Conservation (phyloP, 2,329 filamentous ascomycete species). For the Cladosporium sp. region DNA sequence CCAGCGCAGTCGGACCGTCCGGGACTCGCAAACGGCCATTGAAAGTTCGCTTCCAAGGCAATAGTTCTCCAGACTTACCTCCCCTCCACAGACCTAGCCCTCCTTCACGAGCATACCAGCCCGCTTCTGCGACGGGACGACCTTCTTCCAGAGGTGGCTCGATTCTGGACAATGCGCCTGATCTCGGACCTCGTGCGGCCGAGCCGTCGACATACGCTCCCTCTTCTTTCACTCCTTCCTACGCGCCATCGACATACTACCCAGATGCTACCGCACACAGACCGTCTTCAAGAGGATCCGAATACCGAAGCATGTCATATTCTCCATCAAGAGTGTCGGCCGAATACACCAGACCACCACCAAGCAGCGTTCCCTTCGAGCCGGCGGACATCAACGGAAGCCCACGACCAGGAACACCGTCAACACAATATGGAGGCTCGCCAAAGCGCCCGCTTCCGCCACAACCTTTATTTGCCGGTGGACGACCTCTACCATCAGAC, state of each 20-base stretch:
- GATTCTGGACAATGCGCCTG: conserved; percentile 46
- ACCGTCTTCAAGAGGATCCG: conserved; percentile 48
- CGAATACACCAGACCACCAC: conserved; percentile 68
- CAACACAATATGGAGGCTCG: conserved; percentile 81
- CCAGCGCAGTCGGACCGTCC: conserved; percentile 18
- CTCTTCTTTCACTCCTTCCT: conserved; percentile 3
- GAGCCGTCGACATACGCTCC: conserved; percentile 58
- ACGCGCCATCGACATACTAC: conserved; percentile 9
- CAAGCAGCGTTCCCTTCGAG: conserved; percentile 71
- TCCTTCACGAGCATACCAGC: conserved; percentile 45
- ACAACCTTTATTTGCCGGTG: conserved; percentile 72
- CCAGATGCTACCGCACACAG: conserved; percentile 45
- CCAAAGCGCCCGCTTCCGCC: conserved; percentile 82
- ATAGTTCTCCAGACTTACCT: conserved; percentile 30
- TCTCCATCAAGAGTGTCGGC: conserved; percentile 50
- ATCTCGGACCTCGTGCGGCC: conserved; percentile 52
- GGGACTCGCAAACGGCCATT: conserved; percentile 25
- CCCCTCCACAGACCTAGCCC: conserved; percentile 38
- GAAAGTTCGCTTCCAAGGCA: conserved; percentile 30
- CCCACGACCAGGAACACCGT: conserved; percentile 84
- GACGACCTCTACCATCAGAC: conserved; percentile 42
- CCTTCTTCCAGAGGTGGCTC: conserved; percentile 46
- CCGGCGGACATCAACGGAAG: conserved; percentile 83
- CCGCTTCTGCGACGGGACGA: conserved; percentile 37
- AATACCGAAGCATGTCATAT: conserved; percentile 50